Conservation (phyloP, 2,329 filamentous ascomycete genomes). For the Penicillium vulpinum region DNA sequence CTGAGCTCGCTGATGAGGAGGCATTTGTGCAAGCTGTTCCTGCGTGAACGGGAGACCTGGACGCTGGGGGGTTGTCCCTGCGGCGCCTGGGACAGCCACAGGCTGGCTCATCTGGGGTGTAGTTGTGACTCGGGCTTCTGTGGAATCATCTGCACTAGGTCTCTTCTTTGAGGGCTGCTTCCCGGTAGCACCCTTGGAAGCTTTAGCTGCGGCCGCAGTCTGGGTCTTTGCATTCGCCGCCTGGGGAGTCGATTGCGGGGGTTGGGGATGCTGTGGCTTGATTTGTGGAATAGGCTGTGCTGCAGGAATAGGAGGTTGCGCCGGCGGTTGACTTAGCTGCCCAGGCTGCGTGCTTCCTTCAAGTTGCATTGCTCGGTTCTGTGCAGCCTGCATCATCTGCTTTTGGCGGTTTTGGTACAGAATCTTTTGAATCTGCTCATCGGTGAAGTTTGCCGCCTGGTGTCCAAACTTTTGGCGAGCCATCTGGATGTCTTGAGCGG, state of each 20-base stretch:
- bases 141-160: constrained; percentile 48
- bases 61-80: constrained; percentile 21
- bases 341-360: constrained; percentile 26
- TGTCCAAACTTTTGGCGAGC: constrained; percentile 40
- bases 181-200: constrained; percentile 26
- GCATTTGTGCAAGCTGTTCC: constrained; percentile 42
- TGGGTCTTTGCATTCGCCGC: constrained; percentile 35
- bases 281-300: constrained; percentile 26
- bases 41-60: constrained; percentile 29
- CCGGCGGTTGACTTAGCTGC: constrained; percentile 27
- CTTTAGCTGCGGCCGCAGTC: constrained; percentile 27
- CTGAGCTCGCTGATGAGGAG: constrained; percentile 44
- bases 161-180: constrained; percentile 47
- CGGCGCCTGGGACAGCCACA: constrained; percentile 19
- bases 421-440: constrained; percentile 46
- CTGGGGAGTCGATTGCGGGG: constrained; percentile 27
- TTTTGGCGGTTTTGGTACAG: constrained; percentile 40
- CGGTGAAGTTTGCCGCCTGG: constrained; percentile 36
- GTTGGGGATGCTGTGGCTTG: constrained; percentile 26
- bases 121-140: constrained; percentile 44
- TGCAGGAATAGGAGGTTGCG: constrained; percentile 23
- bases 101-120: constrained; percentile 29
- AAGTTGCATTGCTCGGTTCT: constrained; percentile 27
- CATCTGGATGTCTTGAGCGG: constrained; percentile 36
- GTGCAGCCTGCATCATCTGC: constrained; percentile 35